Percentiles rank a stretch among this genome's conserved stretches.
Evolutionary conservation across 2,329 filamentous ascomycete genomes (phyloP).

Genomic region (Pseudogymnoascus verrucosus): DNA sequence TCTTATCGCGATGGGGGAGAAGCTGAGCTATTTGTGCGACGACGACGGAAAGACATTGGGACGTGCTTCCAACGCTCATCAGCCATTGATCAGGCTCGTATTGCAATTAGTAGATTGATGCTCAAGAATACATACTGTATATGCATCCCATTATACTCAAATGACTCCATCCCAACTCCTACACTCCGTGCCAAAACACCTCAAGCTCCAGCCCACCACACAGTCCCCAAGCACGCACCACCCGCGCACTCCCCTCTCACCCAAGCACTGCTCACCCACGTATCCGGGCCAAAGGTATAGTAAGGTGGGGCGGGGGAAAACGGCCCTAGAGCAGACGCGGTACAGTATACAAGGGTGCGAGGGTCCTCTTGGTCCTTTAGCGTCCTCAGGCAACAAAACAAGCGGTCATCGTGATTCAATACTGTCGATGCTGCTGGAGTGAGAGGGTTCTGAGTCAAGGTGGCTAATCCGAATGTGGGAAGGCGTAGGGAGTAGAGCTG

Average conservation of each 20-base stretch:
- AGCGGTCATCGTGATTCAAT: slow-evolving; percentile 7
- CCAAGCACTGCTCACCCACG: not conserved
- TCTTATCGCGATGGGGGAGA: slow-evolving; percentile 1
- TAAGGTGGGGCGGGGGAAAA: not conserved
- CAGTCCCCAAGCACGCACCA: not conserved
- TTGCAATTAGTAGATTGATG: not conserved
- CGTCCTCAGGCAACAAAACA: not conserved
- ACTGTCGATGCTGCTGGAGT: too few species aligned
- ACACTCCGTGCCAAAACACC: not conserved
- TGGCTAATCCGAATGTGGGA: not conserved
- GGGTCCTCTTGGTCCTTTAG: too few species aligned
- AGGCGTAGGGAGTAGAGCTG: not conserved
- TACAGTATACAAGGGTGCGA: not conserved
- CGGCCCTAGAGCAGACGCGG: not conserved
- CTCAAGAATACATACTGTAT: not conserved
- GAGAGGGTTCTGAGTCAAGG: not conserved
- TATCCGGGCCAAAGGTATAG: not conserved
- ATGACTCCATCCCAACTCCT: too few species aligned
- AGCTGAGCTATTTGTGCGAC: not conserved
- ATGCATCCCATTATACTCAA: too few species aligned
- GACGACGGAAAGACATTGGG: not conserved
- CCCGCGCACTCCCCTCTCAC: not conserved
- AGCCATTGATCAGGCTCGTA: not conserved
- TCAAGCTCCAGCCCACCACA: not conserved
- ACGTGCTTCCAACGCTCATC: not conserved